A percentile compares a stretch with the other conserved stretches of the same genome.
These are phyloP conservation scores for Acanthamoeba culbertsoni DNA, from an alignment of 208 protist species.

Conservation along the genomic window DNA sequence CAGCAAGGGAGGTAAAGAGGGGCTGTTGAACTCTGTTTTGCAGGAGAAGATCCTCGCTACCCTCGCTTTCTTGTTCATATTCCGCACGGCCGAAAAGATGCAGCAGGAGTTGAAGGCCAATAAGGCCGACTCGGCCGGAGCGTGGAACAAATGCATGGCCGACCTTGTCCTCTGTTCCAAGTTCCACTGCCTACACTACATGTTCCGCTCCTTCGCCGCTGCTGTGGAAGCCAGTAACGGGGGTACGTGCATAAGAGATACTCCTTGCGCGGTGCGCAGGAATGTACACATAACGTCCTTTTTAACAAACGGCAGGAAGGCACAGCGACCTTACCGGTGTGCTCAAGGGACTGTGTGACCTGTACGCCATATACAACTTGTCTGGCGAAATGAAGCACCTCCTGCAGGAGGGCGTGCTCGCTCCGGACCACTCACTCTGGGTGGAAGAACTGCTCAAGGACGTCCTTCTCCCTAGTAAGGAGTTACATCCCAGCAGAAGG, in stretches of 20 bases:
- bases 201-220: not conserved
- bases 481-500: not conserved
- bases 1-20: not conserved
- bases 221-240: not conserved
- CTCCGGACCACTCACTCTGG: not conserved
- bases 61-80: not conserved
- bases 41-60: not conserved
- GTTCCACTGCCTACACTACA: slow-evolving; percentile 35
- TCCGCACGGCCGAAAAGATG: not conserved
- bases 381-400: not conserved
- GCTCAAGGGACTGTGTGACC: not conserved
- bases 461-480: not conserved
- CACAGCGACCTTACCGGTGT: not conserved
- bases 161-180: slow-evolving; percentile 29
- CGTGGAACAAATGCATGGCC: slow-evolving; percentile 11
- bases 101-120: not conserved
- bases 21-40: not conserved
- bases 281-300: not conserved
- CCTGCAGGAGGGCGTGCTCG: not conserved
- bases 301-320: not conserved
- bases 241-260: not conserved
- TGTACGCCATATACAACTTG: not conserved
- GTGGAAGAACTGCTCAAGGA: not conserved
- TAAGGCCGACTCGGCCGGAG: not conserved
- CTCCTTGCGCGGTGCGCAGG: not conserved